Conservation (phyloP, 2,329 filamentous ascomycete genomes). For the Aspergillus aculeatinus region DNA sequence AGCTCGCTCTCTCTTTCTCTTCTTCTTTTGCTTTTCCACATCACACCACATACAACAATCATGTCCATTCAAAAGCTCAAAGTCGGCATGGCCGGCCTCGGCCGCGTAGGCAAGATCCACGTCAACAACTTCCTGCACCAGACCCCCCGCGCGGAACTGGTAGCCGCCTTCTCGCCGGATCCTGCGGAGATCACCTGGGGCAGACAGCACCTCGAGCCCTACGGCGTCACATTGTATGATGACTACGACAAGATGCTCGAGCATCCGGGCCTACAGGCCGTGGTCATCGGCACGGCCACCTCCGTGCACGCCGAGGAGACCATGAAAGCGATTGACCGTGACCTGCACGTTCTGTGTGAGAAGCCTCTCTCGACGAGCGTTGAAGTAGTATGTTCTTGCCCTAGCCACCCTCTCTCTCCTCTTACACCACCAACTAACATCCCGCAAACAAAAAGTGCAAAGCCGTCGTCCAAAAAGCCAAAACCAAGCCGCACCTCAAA, state of each 20-base stretch:
- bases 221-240: constrained; percentile 52
- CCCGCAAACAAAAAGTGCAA: constrained; percentile 47
- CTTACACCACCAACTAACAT: background rate
- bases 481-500: constrained; percentile 57
- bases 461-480: constrained; percentile 57
- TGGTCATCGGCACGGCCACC: constrained; percentile 55
- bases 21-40: too few species aligned
- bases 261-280: constrained; percentile 54
- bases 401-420: background rate
- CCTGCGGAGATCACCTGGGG: constrained; percentile 50
- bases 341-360: constrained; percentile 57
- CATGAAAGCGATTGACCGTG: constrained; percentile 54
- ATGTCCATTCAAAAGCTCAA: constrained; percentile 37
- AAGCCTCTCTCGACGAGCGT: constrained; percentile 54
- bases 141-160: constrained; percentile 48
- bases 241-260: constrained; percentile 57
- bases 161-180: constrained; percentile 49
- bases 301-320: constrained; percentile 56
- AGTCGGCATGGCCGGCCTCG: constrained; percentile 49
- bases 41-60: background rate
- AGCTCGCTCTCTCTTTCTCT: background rate
- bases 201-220: constrained; percentile 48
- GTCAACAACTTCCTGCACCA: constrained; percentile 48
- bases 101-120: constrained; percentile 50
- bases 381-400: constrained; percentile 50